Base-by-base conservation (phyloP, 441 rosid species). In the Mallotus repandus region DNA sequence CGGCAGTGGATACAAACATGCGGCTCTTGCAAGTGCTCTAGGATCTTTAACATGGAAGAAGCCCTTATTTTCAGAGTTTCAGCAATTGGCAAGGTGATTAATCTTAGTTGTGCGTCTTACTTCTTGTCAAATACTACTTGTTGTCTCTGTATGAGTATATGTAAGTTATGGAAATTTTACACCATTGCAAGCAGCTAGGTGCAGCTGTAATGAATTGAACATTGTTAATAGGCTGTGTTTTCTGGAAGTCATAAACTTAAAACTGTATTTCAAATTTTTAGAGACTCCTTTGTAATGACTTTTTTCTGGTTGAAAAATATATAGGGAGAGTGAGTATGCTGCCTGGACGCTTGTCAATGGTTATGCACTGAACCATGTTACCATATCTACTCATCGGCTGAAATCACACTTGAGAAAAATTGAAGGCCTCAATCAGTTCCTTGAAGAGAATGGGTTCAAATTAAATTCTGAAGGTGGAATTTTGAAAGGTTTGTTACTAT, bases 291-390 rank as follows among this genome's bases (percentile, higher is more conserved):
- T 32, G n/a, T 4, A 25, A 16, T 45, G 48, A 13, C 18, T 13
- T 50, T 9, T 50, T 15, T 50, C 64, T 73, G 53, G 74, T 71
- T 49, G 61, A 45, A 68, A 53, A 56, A 29, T 73, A 3, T 66
- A 14, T 66, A 94, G 97, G 85, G 97, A 92, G 84, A 94, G 97
- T 78, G 98, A 94, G 83, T 92, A 92, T 80, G 97, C 99, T 79
- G 99, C 99, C 50, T 95, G 99, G 98, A 95, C 98, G 18, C 96
- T 95, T 53, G 98, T 88, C 64, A 92, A 92, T 81, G 98, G 99
- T 18, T 92, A 91, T 84, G 96, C 97, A 5, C 83, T 95, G 66
- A 95, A 95, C 86, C 99, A 95, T 74, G 96, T 91, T 9, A 89
- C 99, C 0, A 89, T 95, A 71, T 92, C 99, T 12, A 79, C 84